Evolutionary conservation across 1,284 basidiomycete genomes (phyloP).

Genomic region (Prillingera fragicola): DNA sequence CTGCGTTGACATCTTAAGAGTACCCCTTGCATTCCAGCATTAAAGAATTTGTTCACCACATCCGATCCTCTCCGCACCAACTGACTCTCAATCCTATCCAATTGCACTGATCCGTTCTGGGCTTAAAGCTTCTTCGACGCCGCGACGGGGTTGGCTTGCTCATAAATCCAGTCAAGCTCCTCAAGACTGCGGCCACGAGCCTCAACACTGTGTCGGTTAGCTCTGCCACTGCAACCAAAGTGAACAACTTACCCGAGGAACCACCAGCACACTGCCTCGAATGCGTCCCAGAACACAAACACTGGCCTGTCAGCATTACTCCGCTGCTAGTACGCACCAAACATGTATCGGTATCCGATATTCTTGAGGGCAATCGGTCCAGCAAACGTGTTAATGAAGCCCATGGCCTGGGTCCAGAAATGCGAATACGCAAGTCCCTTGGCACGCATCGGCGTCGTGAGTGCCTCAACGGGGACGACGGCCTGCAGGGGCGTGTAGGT

Average conservation of each 20-base stretch:
- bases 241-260: constrained; percentile 26
- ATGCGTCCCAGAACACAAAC: constrained; percentile 42
- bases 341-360: constrained; percentile 38
- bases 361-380: constrained; percentile 50
- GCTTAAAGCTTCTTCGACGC: too few species aligned
- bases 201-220: constrained; percentile 47
- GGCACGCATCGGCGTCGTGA: constrained; percentile 56
- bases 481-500: constrained; percentile 50
- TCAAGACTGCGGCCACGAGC: constrained; percentile 42
- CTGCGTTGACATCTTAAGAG: too few species aligned
- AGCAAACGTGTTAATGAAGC: constrained; percentile 52
- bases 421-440: constrained; percentile 54
- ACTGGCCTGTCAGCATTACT: constrained; percentile 29
- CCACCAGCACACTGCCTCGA: constrained; percentile 45
- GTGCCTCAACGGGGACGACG: constrained; percentile 56
- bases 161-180: constrained; percentile 42
- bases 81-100: too few species aligned
- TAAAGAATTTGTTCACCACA: too few species aligned
- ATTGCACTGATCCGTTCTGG: too few species aligned
- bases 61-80: too few species aligned
- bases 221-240: too few species aligned
- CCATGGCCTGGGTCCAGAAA: constrained; percentile 52
- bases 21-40: too few species aligned
- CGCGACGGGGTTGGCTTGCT: neutral
- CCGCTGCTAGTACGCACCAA: neutral